A percentile compares a stretch with the other conserved stretches of the same genome.
These are phyloP conservation scores for Helianthus annuus DNA, from an alignment of 129 eudicot genomes.

Conservation along the genomic window DNA sequence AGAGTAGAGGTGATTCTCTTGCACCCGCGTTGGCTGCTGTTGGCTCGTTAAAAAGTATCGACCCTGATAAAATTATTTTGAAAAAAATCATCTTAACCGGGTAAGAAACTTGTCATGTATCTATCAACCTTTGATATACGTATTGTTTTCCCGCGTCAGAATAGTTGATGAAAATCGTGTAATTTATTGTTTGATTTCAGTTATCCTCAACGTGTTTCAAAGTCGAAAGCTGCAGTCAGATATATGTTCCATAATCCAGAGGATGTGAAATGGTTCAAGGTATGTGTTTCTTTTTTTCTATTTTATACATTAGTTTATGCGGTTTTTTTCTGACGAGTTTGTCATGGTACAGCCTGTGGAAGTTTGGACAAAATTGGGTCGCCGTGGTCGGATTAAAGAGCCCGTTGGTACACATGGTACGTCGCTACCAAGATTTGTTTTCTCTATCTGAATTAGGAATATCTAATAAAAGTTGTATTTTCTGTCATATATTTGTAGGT, in stretches of 20 bases:
- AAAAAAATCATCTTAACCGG: constrained; percentile 88
- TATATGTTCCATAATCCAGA: constrained; percentile 95
- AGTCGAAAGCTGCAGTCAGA: constrained; percentile 83
- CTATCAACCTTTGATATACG: not conserved
- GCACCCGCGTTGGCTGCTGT: constrained; percentile 81
- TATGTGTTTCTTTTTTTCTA: constrained; percentile 6
- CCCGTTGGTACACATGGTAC: constrained; percentile 99
- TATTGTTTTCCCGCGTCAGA: not conserved
- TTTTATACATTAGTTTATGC: not conserved
- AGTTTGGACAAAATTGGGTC: constrained; percentile 91
- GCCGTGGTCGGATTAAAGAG: constrained; percentile 94
- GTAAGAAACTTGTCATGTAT: constrained; percentile 40
- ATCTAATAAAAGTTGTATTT: no score
- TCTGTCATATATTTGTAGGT: constrained; percentile 41
- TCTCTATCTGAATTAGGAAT: no score
- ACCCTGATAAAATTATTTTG: constrained; percentile 81
- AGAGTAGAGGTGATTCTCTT: constrained; percentile 50
- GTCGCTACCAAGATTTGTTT: not conserved
- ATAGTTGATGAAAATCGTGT: not conserved
- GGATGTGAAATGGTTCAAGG: constrained; percentile 99
- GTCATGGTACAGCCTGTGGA: constrained; percentile 74
- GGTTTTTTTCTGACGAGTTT: constrained; percentile 8
- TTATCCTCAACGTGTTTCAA: constrained; percentile 96
- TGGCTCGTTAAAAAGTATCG: constrained; percentile 73
- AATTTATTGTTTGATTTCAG: constrained; percentile 38